Evolutionary conservation across 1,284 basidiomycete species (phyloP).

Genomic region (Laetiporus sulphureus): DNA sequence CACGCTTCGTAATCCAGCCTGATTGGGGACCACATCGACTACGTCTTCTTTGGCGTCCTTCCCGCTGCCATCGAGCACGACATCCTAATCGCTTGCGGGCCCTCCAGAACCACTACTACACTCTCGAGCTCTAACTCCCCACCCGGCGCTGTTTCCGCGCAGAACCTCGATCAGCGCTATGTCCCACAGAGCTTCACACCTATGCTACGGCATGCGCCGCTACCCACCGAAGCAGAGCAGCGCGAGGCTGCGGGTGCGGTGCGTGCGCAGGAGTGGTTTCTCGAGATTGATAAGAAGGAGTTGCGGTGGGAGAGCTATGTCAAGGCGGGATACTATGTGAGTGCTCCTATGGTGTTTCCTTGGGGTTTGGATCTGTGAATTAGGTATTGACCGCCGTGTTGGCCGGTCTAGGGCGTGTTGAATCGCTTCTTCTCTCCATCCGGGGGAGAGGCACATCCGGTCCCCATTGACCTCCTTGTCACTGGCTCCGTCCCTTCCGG

Average conservation of each 20-base stretch:
- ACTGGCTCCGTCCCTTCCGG: constrained; percentile 78
- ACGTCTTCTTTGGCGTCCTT: constrained; percentile 73
- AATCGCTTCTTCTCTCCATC: constrained; percentile 49
- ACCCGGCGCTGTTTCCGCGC: constrained; percentile 42
- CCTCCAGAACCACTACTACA: constrained; percentile 31
- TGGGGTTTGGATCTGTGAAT: background rate
- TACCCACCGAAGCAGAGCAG: constrained; percentile 16
- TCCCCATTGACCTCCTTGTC: constrained; percentile 64
- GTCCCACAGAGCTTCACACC: constrained; percentile 51
- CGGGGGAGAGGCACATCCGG: constrained; percentile 28
- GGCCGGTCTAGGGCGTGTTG: constrained; percentile 54
- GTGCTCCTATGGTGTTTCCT: constrained; percentile 13
- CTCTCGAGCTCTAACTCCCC: constrained; percentile 10
- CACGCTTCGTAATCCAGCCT: constrained; percentile 12
- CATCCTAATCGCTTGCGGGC: constrained; percentile 77
- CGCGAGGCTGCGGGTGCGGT: constrained; percentile 32
- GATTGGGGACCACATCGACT: constrained; percentile 85
- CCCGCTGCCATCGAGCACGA: constrained; percentile 83
- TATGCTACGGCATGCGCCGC: constrained; percentile 21
- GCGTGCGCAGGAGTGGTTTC: constrained; percentile 52
- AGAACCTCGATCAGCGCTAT: constrained; percentile 65
- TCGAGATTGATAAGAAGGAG: constrained; percentile 66
- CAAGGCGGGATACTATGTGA: constrained; percentile 74
- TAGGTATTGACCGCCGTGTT: no score
- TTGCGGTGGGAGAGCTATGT: constrained; percentile 84